Evolutionary conservation across 108 stramenopile species (phyloP).

Genomic region (Skeletonema costatum): DNA sequence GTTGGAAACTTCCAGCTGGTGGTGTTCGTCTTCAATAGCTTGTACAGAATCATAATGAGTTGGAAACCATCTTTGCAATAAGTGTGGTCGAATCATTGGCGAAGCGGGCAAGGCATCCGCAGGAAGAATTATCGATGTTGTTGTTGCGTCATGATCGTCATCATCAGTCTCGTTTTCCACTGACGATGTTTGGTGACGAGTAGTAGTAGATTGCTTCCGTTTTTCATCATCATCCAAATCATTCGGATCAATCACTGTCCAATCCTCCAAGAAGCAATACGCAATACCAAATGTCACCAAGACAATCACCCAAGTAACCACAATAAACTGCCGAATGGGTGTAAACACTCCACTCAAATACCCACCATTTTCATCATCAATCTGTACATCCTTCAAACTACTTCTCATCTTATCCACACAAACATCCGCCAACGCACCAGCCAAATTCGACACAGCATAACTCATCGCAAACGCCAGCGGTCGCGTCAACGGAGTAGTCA

Average conservation of each 20-base stretch:
- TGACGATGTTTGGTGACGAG: too few species aligned
- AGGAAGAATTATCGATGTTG: not conserved
- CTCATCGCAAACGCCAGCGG: conserved; percentile 32
- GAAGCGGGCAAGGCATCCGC: not conserved
- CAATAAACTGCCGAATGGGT: conserved; percentile 35
- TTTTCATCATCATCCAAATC: conserved; percentile 28
- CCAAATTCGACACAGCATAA: conserved; percentile 35
- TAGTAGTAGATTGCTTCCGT: too few species aligned
- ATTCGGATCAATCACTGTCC: conserved; percentile 30
- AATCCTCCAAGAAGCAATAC: conserved; percentile 25
- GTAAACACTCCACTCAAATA: conserved; percentile 24
- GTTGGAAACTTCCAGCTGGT: too few species aligned
- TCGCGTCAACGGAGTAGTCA: conserved; percentile 40
- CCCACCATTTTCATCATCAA: not conserved
- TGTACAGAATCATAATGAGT: conserved; percentile 5
- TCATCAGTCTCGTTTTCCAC: not conserved
- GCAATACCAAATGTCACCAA: conserved; percentile 26
- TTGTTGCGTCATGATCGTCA: not conserved
- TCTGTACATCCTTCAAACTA: conserved; percentile 2
- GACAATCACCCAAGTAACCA: conserved; percentile 33
- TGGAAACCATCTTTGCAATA: conserved; percentile 19
- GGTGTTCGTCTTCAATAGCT: not conserved
- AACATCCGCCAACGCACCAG: conserved; percentile 29
- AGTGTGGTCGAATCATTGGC: conserved; percentile 17
- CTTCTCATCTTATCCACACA: conserved; percentile 30